Evolutionary conservation across 805 yeast species (phyloP), one percentile per base, ranked within the genome.

Genomic region (Ogataea pini): DNA sequence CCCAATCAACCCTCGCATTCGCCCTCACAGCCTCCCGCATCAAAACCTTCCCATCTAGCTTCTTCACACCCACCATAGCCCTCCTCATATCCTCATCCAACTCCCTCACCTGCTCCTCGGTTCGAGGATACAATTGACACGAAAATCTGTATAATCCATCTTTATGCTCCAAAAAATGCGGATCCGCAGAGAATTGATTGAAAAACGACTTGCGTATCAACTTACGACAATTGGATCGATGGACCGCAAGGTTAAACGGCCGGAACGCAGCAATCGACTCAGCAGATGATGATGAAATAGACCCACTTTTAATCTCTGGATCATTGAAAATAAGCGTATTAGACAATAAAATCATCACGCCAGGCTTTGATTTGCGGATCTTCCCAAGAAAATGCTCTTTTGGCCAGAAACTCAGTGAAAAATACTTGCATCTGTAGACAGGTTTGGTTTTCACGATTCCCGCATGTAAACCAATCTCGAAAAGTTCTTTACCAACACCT

Each of bases 291-390:
- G 16, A 8, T 7, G 42, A 10, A 9, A 19, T 8, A 31, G 34
- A 31, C 3, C 34, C 34, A 14, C 18, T 31, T 13, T 40, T 31
- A 2, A 59, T 33, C 1, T 44, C 48, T 7, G 40, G 49, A 2
- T 29, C 42, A 37, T 63, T 63, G 44, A 62, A 54, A 2, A 51
- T 70, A 71, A 41, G 12, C 27, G 14, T 37, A 17, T 47, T 42
- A 10, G 48, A 22, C 9, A 20, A 14, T 20, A 46, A 18, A 7
- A 65, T 38, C 33, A 61, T 28, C 0, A 66, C 12, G 0, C 64
- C 68, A 0, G 73, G 73, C 18, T 50, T 57, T 0, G 71, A 63
- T 41, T 69, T 69, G n/a, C 71, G 46, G 4, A 61, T 55, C 36
- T 49, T 52, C 1, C 64, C 63, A 17, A 63, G 3, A 34, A 46